These are phyloP conservation scores for Balamuthia mandrillaris DNA, from an alignment of 208 protist genomes.

Conservation along the genomic window DNA sequence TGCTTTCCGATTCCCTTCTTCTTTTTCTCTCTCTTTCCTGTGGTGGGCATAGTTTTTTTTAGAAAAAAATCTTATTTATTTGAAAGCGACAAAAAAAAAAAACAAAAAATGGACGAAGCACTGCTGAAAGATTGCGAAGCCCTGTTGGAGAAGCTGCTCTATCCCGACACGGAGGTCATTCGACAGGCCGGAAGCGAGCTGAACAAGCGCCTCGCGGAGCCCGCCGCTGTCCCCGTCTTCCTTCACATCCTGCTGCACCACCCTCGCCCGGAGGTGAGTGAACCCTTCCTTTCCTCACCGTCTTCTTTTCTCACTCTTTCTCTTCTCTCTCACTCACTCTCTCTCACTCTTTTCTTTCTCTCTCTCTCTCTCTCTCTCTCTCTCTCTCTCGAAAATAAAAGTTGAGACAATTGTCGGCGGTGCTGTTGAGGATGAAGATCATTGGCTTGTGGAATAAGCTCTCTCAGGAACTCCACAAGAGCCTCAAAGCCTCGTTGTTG, in stretches of 20 bases:
- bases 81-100: no score
- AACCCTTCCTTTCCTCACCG: background rate
- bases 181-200: slow-evolving; percentile 12
- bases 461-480: background rate
- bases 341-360: no score
- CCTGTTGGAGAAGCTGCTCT: background rate
- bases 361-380: background rate
- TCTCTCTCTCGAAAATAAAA: background rate
- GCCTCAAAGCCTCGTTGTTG: background rate
- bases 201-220: background rate
- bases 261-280: background rate
- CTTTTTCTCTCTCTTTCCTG: no score
- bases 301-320: background rate
- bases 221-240: background rate
- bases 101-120: no score
- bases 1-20: no score
- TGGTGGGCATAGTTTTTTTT: no score
- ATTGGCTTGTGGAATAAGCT: slow-evolving; percentile 3
- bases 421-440: slow-evolving; percentile 22
- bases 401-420: background rate
- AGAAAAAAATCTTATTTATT: no score
- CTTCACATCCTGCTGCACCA: slow-evolving; percentile 2
- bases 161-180: slow-evolving; percentile 8
- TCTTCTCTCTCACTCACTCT: no score
- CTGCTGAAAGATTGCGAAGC: background rate